Evolutionary conservation across 1,139 yeast genomes (phyloP).

Genomic region (Saccharomycopsis phalli): DNA sequence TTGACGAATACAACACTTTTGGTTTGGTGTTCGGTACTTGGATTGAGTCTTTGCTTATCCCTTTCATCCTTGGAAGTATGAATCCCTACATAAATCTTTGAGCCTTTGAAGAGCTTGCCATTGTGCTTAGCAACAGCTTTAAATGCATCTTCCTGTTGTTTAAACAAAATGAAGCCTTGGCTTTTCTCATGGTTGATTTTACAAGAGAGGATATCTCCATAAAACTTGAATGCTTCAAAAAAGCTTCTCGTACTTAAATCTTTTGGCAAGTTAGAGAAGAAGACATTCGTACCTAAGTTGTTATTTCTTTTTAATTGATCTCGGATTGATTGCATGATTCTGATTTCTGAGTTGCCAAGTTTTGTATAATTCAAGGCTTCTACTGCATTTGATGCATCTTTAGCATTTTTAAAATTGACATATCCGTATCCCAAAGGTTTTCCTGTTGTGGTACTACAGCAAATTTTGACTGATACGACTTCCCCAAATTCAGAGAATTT

Average conservation of each 20-base stretch:
- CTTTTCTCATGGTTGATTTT: constrained; percentile 34
- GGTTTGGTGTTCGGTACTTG: neutral
- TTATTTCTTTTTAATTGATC: constrained; percentile 27
- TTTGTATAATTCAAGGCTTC: constrained; percentile 37
- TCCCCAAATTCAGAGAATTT: constrained; percentile 32
- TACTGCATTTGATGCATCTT: constrained; percentile 34
- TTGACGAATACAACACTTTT: constrained; percentile 33
- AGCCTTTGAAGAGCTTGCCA: constrained; percentile 27
- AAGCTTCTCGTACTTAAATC: constrained; percentile 33
- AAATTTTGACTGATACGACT: constrained; percentile 39
- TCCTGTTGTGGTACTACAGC: constrained; percentile 32
- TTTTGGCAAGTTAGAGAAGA: constrained; percentile 32
- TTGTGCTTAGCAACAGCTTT: constrained; percentile 32
- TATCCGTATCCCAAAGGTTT: constrained; percentile 44
- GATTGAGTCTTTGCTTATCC: constrained; percentile 22
- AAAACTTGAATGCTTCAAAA: constrained; percentile 34
- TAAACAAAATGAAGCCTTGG: constrained; percentile 40
- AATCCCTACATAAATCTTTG: constrained; percentile 31
- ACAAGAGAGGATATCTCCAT: constrained; percentile 38
- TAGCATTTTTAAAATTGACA: constrained; percentile 33
- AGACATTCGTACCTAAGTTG: constrained; percentile 31
- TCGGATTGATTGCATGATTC: constrained; percentile 45
- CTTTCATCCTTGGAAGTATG: constrained; percentile 36
- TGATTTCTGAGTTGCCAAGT: constrained; percentile 34
- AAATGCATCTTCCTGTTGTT: constrained; percentile 32